phyloP scores from a whole-genome alignment of 139 green algal genomes.

The Auxenochlorella pyrenoidosa region DNA sequence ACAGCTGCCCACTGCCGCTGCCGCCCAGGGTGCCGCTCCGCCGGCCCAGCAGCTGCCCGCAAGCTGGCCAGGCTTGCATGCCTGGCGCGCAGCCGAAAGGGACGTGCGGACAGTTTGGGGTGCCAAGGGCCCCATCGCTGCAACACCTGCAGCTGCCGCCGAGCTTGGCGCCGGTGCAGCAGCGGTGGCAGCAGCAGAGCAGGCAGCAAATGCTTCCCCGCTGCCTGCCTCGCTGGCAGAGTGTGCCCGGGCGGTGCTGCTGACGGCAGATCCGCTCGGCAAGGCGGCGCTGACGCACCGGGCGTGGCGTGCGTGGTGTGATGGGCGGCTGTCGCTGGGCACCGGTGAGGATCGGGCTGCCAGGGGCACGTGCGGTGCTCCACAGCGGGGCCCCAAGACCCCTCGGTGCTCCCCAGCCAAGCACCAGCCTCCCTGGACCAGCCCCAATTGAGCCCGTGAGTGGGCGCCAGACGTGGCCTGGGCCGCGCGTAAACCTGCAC shows the following conservation, averaged over 20 bases:
- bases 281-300: slow-evolving; percentile 72
- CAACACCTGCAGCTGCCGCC: not conserved
- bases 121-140: slow-evolving; percentile 7
- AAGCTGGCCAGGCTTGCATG: slow-evolving; percentile 33
- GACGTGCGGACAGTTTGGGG: slow-evolving; percentile 29
- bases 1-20: not conserved
- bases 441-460: too few relatives aligned
- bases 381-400: too few relatives aligned
- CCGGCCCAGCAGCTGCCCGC: not conserved
- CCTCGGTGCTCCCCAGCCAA: too few relatives aligned
- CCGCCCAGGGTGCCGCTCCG: too few relatives aligned
- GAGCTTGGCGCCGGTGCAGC: not conserved
- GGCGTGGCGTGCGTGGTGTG: slow-evolving; percentile 61
- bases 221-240: slow-evolving; percentile 40
- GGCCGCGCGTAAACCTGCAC: too few relatives aligned
- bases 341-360: slow-evolving; percentile 58
- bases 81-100: slow-evolving; percentile 5
- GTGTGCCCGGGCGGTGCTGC: slow-evolving; percentile 53
- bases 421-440: too few relatives aligned
- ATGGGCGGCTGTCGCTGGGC: slow-evolving; percentile 52
- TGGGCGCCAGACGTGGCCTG: too few relatives aligned
- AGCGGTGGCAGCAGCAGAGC: not conserved
- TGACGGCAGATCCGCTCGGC: slow-evolving; percentile 55
- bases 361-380: slow-evolving; percentile 22
- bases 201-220: not conserved